Percentiles rank a stretch among this genome's conserved stretches.
Conservation (phyloP, 2,329 filamentous ascomycete species). For the Diaporthe sp. region DNA sequence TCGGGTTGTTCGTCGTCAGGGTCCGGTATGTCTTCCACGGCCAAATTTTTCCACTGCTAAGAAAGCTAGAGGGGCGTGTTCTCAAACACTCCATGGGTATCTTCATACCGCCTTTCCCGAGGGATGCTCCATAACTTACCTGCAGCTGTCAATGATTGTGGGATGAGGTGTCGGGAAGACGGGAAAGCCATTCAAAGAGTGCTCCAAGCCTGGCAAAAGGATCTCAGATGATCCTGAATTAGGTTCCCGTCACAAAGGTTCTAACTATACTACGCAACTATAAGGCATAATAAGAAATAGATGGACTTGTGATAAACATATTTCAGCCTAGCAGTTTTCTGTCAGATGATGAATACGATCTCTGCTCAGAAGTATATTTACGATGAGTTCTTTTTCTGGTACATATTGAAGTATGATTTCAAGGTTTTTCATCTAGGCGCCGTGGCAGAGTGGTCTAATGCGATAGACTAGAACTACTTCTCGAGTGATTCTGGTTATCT, state of each 20-base stretch:
- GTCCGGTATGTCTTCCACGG: too few relatives aligned
- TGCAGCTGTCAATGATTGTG: background rate
- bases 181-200: background rate
- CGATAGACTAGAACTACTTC: slow-evolving; percentile 11
- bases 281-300: background rate
- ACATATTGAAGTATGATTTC: too few relatives aligned
- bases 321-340: background rate
- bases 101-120: too few relatives aligned
- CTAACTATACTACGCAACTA: background rate
- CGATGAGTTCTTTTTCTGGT: too few relatives aligned
- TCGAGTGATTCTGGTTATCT: background rate
- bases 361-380: too few relatives aligned
- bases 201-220: background rate
- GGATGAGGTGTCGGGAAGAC: background rate
- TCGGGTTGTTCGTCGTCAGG: too few relatives aligned
- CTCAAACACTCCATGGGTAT: too few relatives aligned
- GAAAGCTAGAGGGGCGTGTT: too few relatives aligned
- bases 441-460: slow-evolving; percentile 31
- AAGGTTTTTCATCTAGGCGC: background rate
- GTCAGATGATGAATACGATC: background rate
- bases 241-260: background rate
- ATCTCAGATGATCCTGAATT: background rate
- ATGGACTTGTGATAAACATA: background rate
- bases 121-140: background rate
- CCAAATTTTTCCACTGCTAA: too few relatives aligned